These are phyloP conservation scores for Hibiscus syriacus DNA, from an alignment of 345 rosid genomes.

Conservation along the genomic window DNA sequence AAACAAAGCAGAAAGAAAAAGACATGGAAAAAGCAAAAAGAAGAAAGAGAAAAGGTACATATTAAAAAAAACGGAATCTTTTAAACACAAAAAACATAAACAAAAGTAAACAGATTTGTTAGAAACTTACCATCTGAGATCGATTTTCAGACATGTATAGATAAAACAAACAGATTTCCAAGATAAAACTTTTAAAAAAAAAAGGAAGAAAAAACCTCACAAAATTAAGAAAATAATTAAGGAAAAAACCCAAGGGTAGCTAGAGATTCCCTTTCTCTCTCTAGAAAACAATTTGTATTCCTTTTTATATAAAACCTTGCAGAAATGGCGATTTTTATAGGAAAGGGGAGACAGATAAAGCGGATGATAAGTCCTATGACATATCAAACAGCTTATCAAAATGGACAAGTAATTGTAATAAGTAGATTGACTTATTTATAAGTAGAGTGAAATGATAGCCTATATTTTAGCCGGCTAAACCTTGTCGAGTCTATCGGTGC, in stretches of 20 bases:
- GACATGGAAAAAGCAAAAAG: not conserved
- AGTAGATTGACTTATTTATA: fast-evolving
- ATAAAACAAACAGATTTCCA: not conserved
- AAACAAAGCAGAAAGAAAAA: constrained; percentile 10
- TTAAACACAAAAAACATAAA: constrained; percentile 14
- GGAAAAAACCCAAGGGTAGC: not conserved
- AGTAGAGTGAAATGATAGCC: constrained; percentile 13
- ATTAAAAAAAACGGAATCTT: constrained; percentile 36
- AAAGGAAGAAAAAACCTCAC: constrained; percentile 14
- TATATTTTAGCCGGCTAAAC: constrained; percentile 61
- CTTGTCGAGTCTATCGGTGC: constrained; percentile 41
- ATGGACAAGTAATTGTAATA: not conserved
- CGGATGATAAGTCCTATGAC: fast-evolving
- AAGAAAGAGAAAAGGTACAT: not conserved
- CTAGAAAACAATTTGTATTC: constrained; percentile 13
- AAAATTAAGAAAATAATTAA: not conserved
- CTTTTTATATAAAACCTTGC: constrained; percentile 21
- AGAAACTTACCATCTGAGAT: constrained; percentile 37
- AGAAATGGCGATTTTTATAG: constrained; percentile 43
- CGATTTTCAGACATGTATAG: constrained; percentile 15
- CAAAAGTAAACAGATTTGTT: constrained; percentile 18
- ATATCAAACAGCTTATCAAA: constrained; percentile 2
- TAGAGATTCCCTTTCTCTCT: constrained; percentile 19
- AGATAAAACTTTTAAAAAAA: not conserved
- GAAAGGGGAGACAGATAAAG: constrained; percentile 40